Base-by-base conservation (phyloP, 2,329 filamentous ascomycete species). In the Fusarium euwallaceae region DNA sequence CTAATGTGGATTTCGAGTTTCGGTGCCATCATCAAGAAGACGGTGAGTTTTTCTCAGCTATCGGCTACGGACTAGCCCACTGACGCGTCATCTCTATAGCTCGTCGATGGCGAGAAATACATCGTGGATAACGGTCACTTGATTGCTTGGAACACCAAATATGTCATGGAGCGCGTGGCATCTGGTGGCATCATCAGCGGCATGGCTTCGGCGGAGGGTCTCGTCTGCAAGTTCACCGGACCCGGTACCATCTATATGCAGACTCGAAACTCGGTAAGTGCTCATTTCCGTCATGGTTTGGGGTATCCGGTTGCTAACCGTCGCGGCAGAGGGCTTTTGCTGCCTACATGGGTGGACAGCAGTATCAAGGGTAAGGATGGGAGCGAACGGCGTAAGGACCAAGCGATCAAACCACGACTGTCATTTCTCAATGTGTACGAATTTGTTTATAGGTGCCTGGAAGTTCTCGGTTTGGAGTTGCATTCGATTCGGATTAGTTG, bases 141-240 rank as follows among this genome's bases (percentile, higher is more conserved):
- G 1, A 95, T 98, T 0, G 96, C 97, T 0, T 99, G 97, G 97
- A 98, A 98, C 81, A 95, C 94, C 80, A 95, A 97, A 80, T 99
- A 98, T 79, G 89, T 94, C 6, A 91, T 99, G 72, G 95, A 98
- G 84, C 92, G 97, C 17, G 93, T 97, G 5, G 92, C 96, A 0
- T 97, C 94, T 4, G 97, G 97, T 3, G 97, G 97, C 41, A 92
- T 99, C 73, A 93, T 99, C n/a, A 96, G 94, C n/a, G 92, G 92
- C 11, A 83, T 98, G 24, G 91, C 92, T 32, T 92, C 94, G 0
- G 93, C 89, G 0, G 97, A 99, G 84, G 97, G 97, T 0, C 86
- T 98, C 39, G 95, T 98, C 5, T 99, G 97, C 87, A 97, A 95
- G 81, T 98, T 98, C 76, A 95, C 92, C 0, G 95, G 94, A 0